Conservation (phyloP, 2,329 filamentous ascomycete species). For the Fonsecaea pugnacius region DNA sequence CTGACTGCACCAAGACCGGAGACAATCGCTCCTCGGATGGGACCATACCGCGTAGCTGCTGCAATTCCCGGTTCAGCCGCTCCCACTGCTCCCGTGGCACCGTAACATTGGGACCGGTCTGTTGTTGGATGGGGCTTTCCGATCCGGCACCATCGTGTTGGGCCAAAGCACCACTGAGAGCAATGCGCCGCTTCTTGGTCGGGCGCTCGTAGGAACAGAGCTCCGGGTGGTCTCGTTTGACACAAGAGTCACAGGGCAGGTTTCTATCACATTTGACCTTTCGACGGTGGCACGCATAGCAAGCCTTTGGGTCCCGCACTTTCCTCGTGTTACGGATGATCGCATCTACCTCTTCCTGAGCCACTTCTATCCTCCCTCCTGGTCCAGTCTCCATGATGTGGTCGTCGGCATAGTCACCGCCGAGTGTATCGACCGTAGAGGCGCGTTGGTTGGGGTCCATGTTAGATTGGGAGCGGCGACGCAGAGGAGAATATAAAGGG, state of each 20-base stretch:
- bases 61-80: constrained; percentile 34
- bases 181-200: constrained; percentile 49
- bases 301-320: constrained; percentile 51
- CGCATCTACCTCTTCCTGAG: constrained; percentile 52
- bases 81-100: constrained; percentile 39
- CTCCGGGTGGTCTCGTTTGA: constrained; percentile 55
- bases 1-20: constrained; percentile 15
- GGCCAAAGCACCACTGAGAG: constrained; percentile 28
- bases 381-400: constrained; percentile 17
- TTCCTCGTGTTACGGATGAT: constrained; percentile 55
- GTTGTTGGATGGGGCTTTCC: constrained; percentile 28
- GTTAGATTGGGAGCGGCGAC: neutral
- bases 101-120: constrained; percentile 35
- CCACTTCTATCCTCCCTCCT: constrained; percentile 43
- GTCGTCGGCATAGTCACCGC: constrained; percentile 32
- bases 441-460: constrained; percentile 27
- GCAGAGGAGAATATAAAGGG: neutral
- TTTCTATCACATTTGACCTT: constrained; percentile 56
- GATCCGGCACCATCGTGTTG: constrained; percentile 23
- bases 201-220: constrained; percentile 56
- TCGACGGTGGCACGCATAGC: constrained; percentile 37
- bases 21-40: constrained; percentile 18
- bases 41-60: constrained; percentile 21
- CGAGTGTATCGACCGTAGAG: constrained; percentile 12
- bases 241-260: constrained; percentile 54